Evolutionary conservation across 2,329 filamentous ascomycete species (phyloP).

Genomic region (Xylaria sp.): DNA sequence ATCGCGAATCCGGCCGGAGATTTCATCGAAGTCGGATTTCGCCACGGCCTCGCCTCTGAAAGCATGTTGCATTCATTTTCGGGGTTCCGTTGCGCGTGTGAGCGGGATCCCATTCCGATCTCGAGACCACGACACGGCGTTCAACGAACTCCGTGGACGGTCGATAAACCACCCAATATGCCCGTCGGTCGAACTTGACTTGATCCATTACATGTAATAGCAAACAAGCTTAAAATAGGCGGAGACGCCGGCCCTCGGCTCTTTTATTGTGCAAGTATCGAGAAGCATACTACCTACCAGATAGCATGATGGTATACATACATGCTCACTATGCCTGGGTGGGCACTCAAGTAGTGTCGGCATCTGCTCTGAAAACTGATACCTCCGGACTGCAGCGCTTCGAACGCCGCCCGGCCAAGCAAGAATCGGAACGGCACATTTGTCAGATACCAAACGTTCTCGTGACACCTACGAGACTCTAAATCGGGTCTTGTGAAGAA

Average conservation of each 20-base stretch:
- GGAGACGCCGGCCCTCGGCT: constrained; percentile 3
- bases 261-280: constrained; percentile 5
- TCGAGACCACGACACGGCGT: background rate
- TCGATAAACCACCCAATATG: background rate
- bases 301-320: constrained; percentile 4
- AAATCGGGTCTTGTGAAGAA: constrained; percentile 17
- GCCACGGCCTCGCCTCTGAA: background rate
- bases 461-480: constrained; percentile 17
- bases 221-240: background rate
- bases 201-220: constrained; percentile 21
- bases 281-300: constrained; percentile 8
- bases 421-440: constrained; percentile 13
- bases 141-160: background rate
- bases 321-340: background rate
- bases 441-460: constrained; percentile 25
- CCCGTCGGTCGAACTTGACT: constrained; percentile 2
- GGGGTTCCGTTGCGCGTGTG: constrained; percentile 1
- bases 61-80: constrained; percentile 10
- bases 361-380: background rate
- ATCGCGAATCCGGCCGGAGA: background rate
- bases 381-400: background rate
- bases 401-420: constrained; percentile 7
- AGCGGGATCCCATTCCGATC: constrained; percentile 20
- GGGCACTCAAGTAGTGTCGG: background rate
- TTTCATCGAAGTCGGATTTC: background rate